Evolutionary conservation across 78 protist genomes (phyloP).

Genomic region (Bodo saltans): DNA sequence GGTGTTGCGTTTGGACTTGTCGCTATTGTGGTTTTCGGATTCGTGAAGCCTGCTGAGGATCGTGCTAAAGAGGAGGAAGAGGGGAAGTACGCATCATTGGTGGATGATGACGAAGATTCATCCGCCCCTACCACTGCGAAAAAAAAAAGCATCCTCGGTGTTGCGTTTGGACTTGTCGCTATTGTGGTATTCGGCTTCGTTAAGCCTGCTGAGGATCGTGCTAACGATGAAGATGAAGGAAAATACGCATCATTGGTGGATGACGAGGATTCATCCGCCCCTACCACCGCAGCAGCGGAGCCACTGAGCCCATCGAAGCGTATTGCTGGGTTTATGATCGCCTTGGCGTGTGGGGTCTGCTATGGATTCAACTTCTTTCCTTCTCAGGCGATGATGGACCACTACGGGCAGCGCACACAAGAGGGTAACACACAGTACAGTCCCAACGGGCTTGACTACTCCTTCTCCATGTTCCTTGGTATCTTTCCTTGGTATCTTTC

Average conservation of each 20-base stretch:
- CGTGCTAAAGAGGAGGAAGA: too few species aligned
- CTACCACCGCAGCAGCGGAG: not conserved
- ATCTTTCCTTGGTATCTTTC: too few species aligned
- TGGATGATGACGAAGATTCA: conserved; percentile 4
- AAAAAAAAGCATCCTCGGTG: conserved; percentile 31
- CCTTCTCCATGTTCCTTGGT: conserved; percentile 71
- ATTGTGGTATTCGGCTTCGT: conserved; percentile 5
- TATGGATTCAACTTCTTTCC: conserved; percentile 55
- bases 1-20: conserved; percentile 34
- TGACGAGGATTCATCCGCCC: conserved; percentile 18
- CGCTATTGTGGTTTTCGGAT: conserved; percentile 14
- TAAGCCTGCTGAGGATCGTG: conserved; percentile 9
- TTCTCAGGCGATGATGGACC: not conserved
- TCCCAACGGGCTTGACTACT: conserved; percentile 41
- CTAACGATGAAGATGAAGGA: not conserved
- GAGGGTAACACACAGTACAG: not conserved
- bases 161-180: conserved; percentile 35
- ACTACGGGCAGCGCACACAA: not conserved
- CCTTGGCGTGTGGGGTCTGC: conserved; percentile 25
- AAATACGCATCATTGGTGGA: not conserved
- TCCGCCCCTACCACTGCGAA: not conserved
- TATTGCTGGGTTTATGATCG: conserved; percentile 7
- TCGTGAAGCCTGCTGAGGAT: conserved; percentile 11
- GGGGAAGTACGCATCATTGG: not conserved
- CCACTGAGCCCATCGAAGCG: not conserved